Base-by-base conservation (phyloP, 1,139 yeast genomes). In the Spencermartinsiella ligniputridi region DNA sequence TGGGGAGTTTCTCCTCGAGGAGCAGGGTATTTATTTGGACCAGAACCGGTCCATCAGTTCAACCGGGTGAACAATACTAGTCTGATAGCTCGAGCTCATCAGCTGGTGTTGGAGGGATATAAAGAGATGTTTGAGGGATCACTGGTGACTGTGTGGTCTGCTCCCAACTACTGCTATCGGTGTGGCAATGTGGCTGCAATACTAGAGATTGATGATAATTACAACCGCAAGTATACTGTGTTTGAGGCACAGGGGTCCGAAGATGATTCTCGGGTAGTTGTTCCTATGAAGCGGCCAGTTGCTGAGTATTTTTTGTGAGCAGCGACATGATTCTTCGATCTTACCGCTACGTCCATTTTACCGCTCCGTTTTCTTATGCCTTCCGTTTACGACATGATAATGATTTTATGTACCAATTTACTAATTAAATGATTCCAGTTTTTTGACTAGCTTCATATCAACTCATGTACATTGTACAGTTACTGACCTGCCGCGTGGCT, bases 1-100 rank as follows among this genome's bases (percentile, higher is more conserved):
- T 92, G 97, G 97, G 95, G 96, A 17, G 80, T 92, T 50, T 86
- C 96, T 41, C 97, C 98, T 51, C 79, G 98, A 66, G 98, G 98
- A 55, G 98, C 98, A 32, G 98, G 98, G 46, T 92, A 85, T 75
- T 72, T 94, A 61, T 81, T 92, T 74, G 87, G 97, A 56, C 76
- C 82, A 67, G 72, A 81, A 58, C 95, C 92, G 52, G 95, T 88
- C 19, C 78, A 81, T 52, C 80, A 78, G 55, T 92, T 92, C 62
- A 76, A 86, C 53, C 86, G 84, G 52, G 69, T 68, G 9, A 92
- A 92, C 66, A 82, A 84, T 55, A 77, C 95, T 42, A 81, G 89
- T 47, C 74, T 92, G 57, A 88, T 92, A 52, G 97, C 97, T 2
- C 78, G 98, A 58, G 98, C 98, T 2, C 98, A 92, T 69, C 98